A percentile compares a stretch with the other conserved stretches of the same genome.
phyloP scores from a whole-genome alignment of 345 rosid genomes.

The Gossypium raimondii region DNA sequence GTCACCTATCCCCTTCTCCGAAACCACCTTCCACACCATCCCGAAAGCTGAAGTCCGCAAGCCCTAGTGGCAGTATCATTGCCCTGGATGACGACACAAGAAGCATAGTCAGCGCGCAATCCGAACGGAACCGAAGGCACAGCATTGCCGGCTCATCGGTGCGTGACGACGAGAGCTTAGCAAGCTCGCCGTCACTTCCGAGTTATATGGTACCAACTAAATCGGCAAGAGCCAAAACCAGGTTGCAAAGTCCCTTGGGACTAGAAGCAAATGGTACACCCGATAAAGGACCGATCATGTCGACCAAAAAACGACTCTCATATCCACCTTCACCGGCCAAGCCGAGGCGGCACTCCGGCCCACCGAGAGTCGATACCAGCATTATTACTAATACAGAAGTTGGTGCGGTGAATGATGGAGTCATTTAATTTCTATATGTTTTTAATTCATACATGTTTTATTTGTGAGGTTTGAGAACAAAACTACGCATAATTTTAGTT shows the following conservation, averaged over 20 bases:
- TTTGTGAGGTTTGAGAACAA: not conserved
- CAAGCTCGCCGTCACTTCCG: constrained; percentile 57
- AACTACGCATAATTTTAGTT: not conserved
- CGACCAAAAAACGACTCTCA: constrained; percentile 74
- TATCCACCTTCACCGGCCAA: constrained; percentile 73
- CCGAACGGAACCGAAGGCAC: constrained; percentile 62
- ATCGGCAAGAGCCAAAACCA: constrained; percentile 79
- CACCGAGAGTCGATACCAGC: constrained; percentile 63
- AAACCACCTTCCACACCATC: constrained; percentile 41
- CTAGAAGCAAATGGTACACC: constrained; percentile 49
- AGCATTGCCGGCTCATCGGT: constrained; percentile 59
- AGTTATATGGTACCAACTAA: constrained; percentile 95
- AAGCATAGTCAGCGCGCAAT: constrained; percentile 65
- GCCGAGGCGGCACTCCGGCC: constrained; percentile 75
- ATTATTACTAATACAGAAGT: constrained; percentile 27
- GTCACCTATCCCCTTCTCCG: constrained; percentile 53
- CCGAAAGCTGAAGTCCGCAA: constrained; percentile 61
- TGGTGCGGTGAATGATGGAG: constrained; percentile 38
- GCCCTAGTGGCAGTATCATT: constrained; percentile 38
- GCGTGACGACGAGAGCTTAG: constrained; percentile 72
- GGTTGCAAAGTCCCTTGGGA: constrained; percentile 50
- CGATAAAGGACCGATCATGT: constrained; percentile 34
- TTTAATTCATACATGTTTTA: not conserved
- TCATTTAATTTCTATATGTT: not conserved
- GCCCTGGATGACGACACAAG: constrained; percentile 61